These are phyloP conservation scores for Stylonectria norvegica DNA, from an alignment of 2,329 filamentous ascomycete species.

Conservation along the genomic window DNA sequence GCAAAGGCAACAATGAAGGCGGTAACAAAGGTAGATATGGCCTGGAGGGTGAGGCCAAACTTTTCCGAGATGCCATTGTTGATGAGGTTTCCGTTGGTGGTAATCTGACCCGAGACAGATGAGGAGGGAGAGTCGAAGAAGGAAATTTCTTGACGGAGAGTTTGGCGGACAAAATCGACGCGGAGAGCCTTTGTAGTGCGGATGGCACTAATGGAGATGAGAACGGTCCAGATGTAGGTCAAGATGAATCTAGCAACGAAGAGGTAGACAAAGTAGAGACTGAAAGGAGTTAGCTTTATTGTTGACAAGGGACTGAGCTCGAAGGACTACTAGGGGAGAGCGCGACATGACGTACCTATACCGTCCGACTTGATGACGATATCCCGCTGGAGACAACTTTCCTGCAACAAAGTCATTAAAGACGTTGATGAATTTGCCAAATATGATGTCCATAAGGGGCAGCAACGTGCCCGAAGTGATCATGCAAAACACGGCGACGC, in stretches of 20 bases:
- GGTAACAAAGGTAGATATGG: constrained; percentile 37
- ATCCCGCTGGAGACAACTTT: constrained; percentile 41
- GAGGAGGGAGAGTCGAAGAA: constrained; percentile 46
- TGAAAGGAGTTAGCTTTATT: constrained; percentile 32
- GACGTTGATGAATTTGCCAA: constrained; percentile 51
- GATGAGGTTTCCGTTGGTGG: constrained; percentile 46
- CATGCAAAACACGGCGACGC: constrained; percentile 34
- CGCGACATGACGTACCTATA: constrained; percentile 31
- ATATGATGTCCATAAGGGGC: constrained; percentile 58
- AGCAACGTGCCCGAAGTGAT: constrained; percentile 37
- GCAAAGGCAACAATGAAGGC: constrained; percentile 40
- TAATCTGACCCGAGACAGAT: constrained; percentile 45
- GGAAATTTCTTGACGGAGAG: constrained; percentile 49
- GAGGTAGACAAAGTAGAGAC: constrained; percentile 56
- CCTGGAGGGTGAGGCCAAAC: constrained; percentile 41
- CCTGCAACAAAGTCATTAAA: constrained; percentile 56
- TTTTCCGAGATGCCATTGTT: constrained; percentile 45
- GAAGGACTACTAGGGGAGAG: background rate
- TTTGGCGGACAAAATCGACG: constrained; percentile 46
- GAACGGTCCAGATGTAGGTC: constrained; percentile 50
- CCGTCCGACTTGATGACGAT: constrained; percentile 47
- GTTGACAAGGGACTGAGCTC: background rate
- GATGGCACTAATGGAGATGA: constrained; percentile 48
- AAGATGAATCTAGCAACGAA: constrained; percentile 53
- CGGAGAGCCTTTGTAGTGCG: constrained; percentile 48